phyloP scores from a whole-genome alignment of 225 moss, liverwort and hornwort genomes.

The Physcomitrellopsis africana region DNA sequence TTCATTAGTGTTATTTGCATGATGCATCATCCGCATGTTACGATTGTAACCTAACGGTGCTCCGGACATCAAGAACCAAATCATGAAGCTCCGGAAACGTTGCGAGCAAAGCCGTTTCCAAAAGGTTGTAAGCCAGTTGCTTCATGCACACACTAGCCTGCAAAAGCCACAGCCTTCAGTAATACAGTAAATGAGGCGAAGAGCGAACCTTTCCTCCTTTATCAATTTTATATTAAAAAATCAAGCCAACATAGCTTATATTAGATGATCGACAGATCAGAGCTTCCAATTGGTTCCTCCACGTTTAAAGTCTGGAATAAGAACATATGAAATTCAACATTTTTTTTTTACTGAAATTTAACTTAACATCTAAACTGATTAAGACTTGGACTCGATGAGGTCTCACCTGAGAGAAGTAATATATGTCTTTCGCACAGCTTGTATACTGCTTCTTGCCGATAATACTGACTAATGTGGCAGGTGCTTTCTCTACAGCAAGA shows the following conservation, averaged over 20 bases:
- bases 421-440: conserved; percentile 87
- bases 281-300: background rate
- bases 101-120: conserved; percentile 78
- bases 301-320: background rate
- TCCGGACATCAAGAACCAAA: conserved; percentile 78
- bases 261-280: background rate
- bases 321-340: background rate
- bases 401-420: conserved; percentile 74
- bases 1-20: conserved; percentile 1
- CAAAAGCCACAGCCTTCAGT: conserved; percentile 16
- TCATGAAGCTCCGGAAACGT: conserved; percentile 96
- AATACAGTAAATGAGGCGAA: conserved; percentile 9
- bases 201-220: background rate
- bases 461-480: conserved; percentile 77
- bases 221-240: background rate
- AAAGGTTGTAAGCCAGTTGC: conserved; percentile 83
- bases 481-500: conserved; percentile 74
- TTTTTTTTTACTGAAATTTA: background rate
- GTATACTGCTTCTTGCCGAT: conserved; percentile 89
- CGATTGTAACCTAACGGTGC: conserved; percentile 35
- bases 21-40: background rate
- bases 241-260: background rate
- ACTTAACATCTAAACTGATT: background rate
- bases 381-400: background rate
- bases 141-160: conserved; percentile 90